Percentiles rank a stretch among this genome's conserved stretches.
These are phyloP conservation scores for Mycena galopus DNA, from an alignment of 768 basidiomycete genomes.

Conservation along the genomic window DNA sequence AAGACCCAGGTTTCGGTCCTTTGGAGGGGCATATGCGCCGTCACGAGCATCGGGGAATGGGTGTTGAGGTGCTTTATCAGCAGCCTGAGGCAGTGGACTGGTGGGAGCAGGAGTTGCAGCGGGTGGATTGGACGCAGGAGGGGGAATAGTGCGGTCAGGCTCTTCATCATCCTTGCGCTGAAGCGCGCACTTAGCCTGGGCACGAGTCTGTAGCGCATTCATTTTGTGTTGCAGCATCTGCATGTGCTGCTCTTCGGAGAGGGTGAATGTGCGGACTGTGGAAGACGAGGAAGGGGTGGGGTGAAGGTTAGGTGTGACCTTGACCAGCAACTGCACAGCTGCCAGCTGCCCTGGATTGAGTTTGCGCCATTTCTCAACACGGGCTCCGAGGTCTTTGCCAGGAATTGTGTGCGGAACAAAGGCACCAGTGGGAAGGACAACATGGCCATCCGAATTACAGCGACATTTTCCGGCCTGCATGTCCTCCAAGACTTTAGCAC, in stretches of 20 bases:
- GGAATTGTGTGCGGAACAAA: constrained; percentile 36
- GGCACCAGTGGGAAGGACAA: constrained; percentile 40
- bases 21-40: constrained; percentile 35
- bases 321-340: constrained; percentile 11
- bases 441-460: constrained; percentile 40
- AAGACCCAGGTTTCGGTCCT: constrained; percentile 29
- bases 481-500: constrained; percentile 38
- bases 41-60: constrained; percentile 24
- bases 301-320: background rate
- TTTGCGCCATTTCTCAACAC: background rate
- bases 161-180: background rate
- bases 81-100: background rate
- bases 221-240: constrained; percentile 3
- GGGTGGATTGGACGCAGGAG: constrained; percentile 25
- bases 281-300: background rate
- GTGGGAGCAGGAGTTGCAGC: constrained; percentile 12
- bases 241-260: constrained; percentile 7
- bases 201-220: constrained; percentile 14
- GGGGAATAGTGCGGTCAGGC: constrained; percentile 12
- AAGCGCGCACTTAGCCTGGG: background rate
- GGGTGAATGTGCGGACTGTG: background rate
- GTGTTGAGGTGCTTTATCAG: background rate
- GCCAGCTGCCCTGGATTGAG: constrained; percentile 29
- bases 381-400: constrained; percentile 11
- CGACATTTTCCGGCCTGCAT: constrained; percentile 35